Evolutionary conservation across 106 monocot genomes (phyloP), one percentile per base, ranked within the genome.

Genomic region (Phalaenopsis aphrodite): DNA sequence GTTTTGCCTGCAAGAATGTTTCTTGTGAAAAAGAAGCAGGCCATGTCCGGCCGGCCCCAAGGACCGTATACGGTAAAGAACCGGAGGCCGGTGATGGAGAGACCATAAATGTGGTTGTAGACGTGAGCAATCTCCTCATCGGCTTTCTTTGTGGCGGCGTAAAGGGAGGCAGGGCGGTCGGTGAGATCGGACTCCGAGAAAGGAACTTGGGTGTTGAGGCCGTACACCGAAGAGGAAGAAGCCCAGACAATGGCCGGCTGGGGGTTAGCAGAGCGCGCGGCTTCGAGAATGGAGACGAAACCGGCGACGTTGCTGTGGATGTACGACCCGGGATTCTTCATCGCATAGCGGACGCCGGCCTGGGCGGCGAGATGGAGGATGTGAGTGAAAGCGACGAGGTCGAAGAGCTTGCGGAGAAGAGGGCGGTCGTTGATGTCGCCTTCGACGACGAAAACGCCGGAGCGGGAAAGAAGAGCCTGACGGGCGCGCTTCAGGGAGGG

Each of bases 61-160:
- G 82, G 82, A 38, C 82, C 82, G 10, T 82, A 82, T 1, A 82
- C 82, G 1, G 82, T 82, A n/a, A 82, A 82, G 71, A 82, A 82
- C 41, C 82, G 61, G 19, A 82, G 46, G 37, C 82, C 78, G 41
- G 82, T 82, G 4, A 82, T 82, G 49, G 82, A 82, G 17, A 82
- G 69, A 6, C 82, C 82, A 15, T 82, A 78, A 8, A 82, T 82
- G 48, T 82, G 78, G 11, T 82, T 82, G 14, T 82, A 82, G 9
- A 77, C 77, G 23, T 82, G 82, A 5, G 78, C 78, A 14, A 82
- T 82, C 71, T 78, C 77, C 76, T 82, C 82, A 5, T 76, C 82
- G n/a, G 82, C 77, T 41, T 82, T 82, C 47, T 82, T 82, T 3
- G 82, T 82, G 6, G 82, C 82, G 0, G 82, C 82, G 17, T 82